Base-by-base conservation (phyloP, 331 rosid species). In the Acacia pycnantha region DNA sequence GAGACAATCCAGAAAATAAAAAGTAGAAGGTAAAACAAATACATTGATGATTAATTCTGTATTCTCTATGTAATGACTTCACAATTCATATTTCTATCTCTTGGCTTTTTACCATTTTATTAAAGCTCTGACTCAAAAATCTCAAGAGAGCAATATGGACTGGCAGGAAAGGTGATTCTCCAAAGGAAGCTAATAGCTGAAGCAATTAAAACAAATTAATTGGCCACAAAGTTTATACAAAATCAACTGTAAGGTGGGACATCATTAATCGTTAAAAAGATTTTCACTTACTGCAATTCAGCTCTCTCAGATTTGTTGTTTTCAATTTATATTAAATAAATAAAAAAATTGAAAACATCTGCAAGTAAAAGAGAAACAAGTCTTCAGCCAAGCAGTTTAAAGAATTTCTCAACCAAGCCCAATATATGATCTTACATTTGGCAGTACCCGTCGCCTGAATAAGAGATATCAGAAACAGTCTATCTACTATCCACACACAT, bases 271-370 rank as follows among this genome's bases (percentile, higher is more conserved):
- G 18, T 2, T 22, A 31, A 12, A 65, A 50, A 13, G 53, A 75
- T 53, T 5, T 44, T 35, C 44, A 56, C 82, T 54, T 53, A 78
- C 78, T 43, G 88, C 88, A 82, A 86, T 82, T 48, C 66, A 74
- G 72, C 58, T 35, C 31, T 41, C 58, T 76, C 71, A 9, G 21
- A 19, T 48, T 41, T 21, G 61, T 11, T 40, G 62, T 15, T 62
- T n/a, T 37, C 79, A 75, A 75, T 37, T 54, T 54, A 29, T 29
- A 4, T 48, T 33, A 69, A 46, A 37, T 6, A 61, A 72, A 72
- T n/a, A n/a, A 37, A 33, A 33, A 5, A 37, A 14, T 65, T n/a
- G 64, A 73, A 65, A 65, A 53, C 77, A 73, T 83, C 82, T 78
- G 66, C 35, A 40, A 76, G 53, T 18, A 40, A 40, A 37, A 43